phyloP scores from a whole-genome alignment of 768 basidiomycete genomes.

The Roridomyces roridus region DNA sequence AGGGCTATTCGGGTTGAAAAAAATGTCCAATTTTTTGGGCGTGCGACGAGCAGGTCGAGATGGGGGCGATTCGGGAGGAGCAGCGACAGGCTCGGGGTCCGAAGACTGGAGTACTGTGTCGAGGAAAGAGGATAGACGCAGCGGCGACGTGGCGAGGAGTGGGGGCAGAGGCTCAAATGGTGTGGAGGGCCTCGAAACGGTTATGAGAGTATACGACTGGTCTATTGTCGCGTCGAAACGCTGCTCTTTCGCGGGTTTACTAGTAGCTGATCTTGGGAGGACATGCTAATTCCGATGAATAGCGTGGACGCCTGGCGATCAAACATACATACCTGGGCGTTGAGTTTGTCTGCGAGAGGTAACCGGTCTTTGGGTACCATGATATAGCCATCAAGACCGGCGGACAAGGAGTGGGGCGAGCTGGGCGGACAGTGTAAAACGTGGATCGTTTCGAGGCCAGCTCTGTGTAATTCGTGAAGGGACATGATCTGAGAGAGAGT shows the following conservation, averaged over 20 bases:
- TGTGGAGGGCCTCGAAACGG: slow-evolving; percentile 21
- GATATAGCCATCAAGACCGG: slow-evolving; percentile 23
- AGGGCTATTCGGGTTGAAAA: slow-evolving; percentile 60
- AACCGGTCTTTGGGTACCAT: slow-evolving; percentile 28
- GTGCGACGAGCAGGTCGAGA: slow-evolving; percentile 12
- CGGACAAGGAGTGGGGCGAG: slow-evolving; percentile 31
- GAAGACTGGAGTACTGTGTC: slow-evolving; percentile 31
- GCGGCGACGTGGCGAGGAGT: slow-evolving; percentile 39
- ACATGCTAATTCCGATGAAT: neutral
- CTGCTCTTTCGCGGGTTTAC: slow-evolving; percentile 9
- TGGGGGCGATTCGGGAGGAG: slow-evolving; percentile 10
- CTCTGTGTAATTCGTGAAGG: slow-evolving; percentile 45
- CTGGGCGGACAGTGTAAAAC: slow-evolving; percentile 39
- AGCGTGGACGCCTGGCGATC: neutral
- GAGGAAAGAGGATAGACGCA: slow-evolving; percentile 46
- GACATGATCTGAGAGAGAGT: slow-evolving; percentile 32
- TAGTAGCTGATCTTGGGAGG: neutral
- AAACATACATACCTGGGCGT: slow-evolving; percentile 35
- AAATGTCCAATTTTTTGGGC: slow-evolving; percentile 32
- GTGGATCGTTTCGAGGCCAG: slow-evolving; percentile 45
- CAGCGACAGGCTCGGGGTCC: slow-evolving; percentile 2
- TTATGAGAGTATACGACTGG: slow-evolving; percentile 7
- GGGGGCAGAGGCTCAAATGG: slow-evolving; percentile 28
- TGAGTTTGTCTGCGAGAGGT: slow-evolving; percentile 40
- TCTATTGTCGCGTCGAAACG: neutral